These are phyloP conservation scores for Primulina tabacum DNA, from an alignment of 257 asterid species.

Conservation along the genomic window DNA sequence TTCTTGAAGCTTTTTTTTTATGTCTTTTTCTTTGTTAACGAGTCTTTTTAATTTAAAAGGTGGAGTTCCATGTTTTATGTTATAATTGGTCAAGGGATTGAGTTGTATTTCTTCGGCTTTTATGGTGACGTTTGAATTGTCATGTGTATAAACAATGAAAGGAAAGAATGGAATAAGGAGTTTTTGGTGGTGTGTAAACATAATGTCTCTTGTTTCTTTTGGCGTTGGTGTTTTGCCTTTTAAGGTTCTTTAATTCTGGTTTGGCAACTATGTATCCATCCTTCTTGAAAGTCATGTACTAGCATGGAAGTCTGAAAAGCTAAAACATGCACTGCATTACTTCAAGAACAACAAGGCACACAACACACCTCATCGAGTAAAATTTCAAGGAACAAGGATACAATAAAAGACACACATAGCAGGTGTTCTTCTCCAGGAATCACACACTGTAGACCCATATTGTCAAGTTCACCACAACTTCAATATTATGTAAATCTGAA, in stretches of 20 bases:
- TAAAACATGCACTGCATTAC: not conserved
- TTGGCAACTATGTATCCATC: not conserved
- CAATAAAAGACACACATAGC: conserved; percentile 1
- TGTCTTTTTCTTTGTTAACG: conserved; percentile 2
- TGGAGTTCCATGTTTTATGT: conserved; percentile 4
- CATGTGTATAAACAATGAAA: conserved; percentile 13
- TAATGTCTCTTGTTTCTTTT: not conserved
- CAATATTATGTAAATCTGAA: not conserved
- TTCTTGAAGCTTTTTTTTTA: not conserved
- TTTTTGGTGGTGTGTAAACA: not conserved
- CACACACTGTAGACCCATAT: not conserved
- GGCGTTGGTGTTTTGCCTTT: not conserved
- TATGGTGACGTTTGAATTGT: not conserved
- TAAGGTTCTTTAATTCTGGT: not conserved
- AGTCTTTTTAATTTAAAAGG: not conserved
- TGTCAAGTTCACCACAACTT: not conserved
- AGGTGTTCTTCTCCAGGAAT: not conserved
- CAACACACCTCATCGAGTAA: not conserved
- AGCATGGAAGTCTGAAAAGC: not conserved
- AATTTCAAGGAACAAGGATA: not conserved
- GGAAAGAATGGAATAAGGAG: conserved; percentile 16
- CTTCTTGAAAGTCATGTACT: not conserved
- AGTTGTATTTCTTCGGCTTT: conserved; percentile 5
- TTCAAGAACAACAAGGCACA: not conserved
- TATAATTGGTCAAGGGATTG: not conserved